phyloP scores from a whole-genome alignment of 148 eudicot species.

The Spergularia bocconei region DNA sequence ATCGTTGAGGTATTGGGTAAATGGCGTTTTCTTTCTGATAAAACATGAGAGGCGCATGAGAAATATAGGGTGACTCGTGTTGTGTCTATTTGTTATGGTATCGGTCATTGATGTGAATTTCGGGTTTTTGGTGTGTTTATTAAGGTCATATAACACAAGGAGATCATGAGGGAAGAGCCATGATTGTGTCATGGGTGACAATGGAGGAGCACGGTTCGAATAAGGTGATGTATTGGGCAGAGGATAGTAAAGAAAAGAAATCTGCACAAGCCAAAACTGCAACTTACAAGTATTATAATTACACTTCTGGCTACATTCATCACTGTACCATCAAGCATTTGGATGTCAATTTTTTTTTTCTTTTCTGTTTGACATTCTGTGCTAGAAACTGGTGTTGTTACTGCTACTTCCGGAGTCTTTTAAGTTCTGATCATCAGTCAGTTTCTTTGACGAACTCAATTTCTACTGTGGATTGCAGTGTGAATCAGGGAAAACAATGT shows the following conservation, averaged over 20 bases:
- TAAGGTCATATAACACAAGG: conserved; percentile 92
- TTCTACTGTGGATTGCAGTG: too few species aligned
- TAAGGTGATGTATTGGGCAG: conserved; percentile 57
- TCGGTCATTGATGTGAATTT: background rate
- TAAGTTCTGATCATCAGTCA: too few species aligned
- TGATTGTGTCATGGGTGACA: conserved; percentile 91
- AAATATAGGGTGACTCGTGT: too few species aligned
- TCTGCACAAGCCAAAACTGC: conserved; percentile 37
- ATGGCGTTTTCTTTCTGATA: too few species aligned
- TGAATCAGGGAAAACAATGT: background rate
- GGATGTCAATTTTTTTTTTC: conserved; percentile 44
- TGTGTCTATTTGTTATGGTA: too few species aligned
- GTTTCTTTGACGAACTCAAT: too few species aligned
- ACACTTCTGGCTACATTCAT: conserved; percentile 81
- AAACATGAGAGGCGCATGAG: too few species aligned
- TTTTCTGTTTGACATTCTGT: too few species aligned
- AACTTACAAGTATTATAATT: conserved; percentile 59
- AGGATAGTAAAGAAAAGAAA: conserved; percentile 37
- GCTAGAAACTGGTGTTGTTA: too few species aligned
- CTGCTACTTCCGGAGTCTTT: too few species aligned
- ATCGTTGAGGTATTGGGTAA: too few species aligned
- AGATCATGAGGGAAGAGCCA: conserved; percentile 66
- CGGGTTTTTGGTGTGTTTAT: background rate
- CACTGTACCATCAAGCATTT: conserved; percentile 64
- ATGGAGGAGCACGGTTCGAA: conserved; percentile 54